Evolutionary conservation across 1,284 basidiomycete genomes (phyloP), one percentile per base, ranked within the genome.

Genomic region (Ceratobasidium sp.): DNA sequence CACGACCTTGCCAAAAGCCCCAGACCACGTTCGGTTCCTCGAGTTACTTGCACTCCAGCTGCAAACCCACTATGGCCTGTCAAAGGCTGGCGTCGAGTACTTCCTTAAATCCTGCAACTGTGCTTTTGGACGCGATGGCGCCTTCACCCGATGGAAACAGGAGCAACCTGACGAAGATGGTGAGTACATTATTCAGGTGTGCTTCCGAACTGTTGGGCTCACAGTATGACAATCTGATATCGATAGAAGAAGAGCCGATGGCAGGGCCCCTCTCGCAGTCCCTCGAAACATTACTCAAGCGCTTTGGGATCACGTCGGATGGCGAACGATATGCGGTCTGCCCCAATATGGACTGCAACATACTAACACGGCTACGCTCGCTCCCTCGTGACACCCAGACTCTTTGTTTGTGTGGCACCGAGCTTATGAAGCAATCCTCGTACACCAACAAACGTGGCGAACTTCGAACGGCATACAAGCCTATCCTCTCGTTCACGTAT

Each of bases 401-500:
- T 38, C 33, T 20, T 38, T 62, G 59, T 38, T 62, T 16, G 14
- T 62, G 59, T n/a, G 33, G 33, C 20, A 33, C 33, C n/a, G 33
- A 38, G 20, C 33, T 62, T 20, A 62, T 62, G 59, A 62, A 62
- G 59, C 55, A 57, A 30, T 41, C 38, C 38, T 41, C 6, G 38
- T 41, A 41, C 38, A 41, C 38, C 38, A 41, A 41, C 38, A 41
- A 41, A 41, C 38, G 38, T 10, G 38, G 38, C 38, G 38, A 41
- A 41, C 23, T 23, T 27, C 55, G 55, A 57, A n/a, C 55, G 10
- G 55, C 10, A 23, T 67, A 67, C 41, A 46, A 27, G 20, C 65
- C 65, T 4, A 48, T 23, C 20, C 65, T 67, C 18, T 14, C n/a
- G 30, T 74, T 46, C 59, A 54, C 71, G 16, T 50, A 52, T 64